Conservation (phyloP, 331 rosid genomes). For the Quercus phellos region DNA sequence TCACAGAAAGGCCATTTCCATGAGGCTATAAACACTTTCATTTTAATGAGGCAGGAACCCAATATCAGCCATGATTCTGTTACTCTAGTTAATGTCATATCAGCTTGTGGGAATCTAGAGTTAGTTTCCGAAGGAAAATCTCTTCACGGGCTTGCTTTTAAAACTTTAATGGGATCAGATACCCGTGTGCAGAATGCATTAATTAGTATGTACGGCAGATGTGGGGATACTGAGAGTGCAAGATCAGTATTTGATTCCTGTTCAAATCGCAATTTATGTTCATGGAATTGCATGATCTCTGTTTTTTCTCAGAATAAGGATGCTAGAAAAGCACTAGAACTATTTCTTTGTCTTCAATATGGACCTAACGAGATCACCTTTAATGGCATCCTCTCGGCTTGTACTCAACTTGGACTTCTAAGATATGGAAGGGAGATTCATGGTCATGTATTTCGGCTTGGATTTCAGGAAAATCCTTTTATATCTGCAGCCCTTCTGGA, state of each 20-base stretch:
- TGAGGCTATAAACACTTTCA: constrained; percentile 39
- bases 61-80: constrained; percentile 38
- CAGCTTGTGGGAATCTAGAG: constrained; percentile 51
- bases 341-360: constrained; percentile 31
- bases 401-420: constrained; percentile 41
- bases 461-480: constrained; percentile 36
- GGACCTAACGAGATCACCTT: constrained; percentile 48
- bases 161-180: constrained; percentile 35
- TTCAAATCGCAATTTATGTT: constrained; percentile 39
- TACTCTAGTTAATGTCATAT: constrained; percentile 39
- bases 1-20: constrained; percentile 22
- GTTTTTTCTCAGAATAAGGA: constrained; percentile 43
- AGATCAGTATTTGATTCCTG: constrained; percentile 33
- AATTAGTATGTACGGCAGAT: constrained; percentile 54
- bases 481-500: constrained; percentile 52
- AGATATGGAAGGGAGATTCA: constrained; percentile 47
- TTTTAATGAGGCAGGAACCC: constrained; percentile 32
- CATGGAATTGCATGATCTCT: constrained; percentile 62
- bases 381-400: constrained; percentile 42
- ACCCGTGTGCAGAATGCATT: constrained; percentile 47
- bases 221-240: constrained; percentile 47
- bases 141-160: constrained; percentile 40
- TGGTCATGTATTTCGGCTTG: constrained; percentile 19
- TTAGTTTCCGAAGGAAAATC: constrained; percentile 34
- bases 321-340: constrained; percentile 39